Evolutionary conservation across 2,329 filamentous ascomycete species (phyloP), one percentile per base, ranked within the genome.

Genomic region (Colletotrichum spaethianum): DNA sequence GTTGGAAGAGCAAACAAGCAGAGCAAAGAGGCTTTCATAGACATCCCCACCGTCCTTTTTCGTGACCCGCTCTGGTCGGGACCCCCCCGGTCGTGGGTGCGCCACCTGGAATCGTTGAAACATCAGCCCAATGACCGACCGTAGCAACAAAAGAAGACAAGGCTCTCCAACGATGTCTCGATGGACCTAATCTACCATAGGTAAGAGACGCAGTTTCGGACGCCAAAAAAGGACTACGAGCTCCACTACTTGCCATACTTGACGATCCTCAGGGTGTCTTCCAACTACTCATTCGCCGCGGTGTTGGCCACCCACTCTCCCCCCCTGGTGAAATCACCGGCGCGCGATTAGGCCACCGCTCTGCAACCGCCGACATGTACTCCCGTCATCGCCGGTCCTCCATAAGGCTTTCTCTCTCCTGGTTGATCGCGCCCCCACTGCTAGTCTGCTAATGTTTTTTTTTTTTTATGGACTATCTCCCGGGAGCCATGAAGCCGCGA

Each of bases 281-380:
- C 26, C 48, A 44, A 52, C 48, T 18, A 48, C 26, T 59, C 26
- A 18, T 31, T 52, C 36, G 36, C 11, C 36, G 33, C 12, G 18
- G 40, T 42, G 31, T 6, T 8, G 42, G 18, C 20, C 18, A 44
- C 20, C 8, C 23, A 31, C n/a, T n/a, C n/a, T 40, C 46, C 56
- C 67, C 67, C 67, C 67, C 4, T 16, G 23, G 18, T 62, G 38
- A 70, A 55, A 72, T 60, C 57, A 69, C 18, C n/a, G 38, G 33
- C 46, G 33, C 40, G 33, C 20, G 60, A 44, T 63, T n/a, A 38
- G 63, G 31, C 55, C 63, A 33, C 26, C 16, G 31, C 36, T n/a
- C 20, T 57, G 33, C 40, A 46, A 20, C 31, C 52, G 11, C 48
- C 50, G 18, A 11, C 12, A 2, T 18, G 12, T 6, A 12, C 33